Evolutionary conservation across 768 basidiomycete species (phyloP).

Genomic region (Xerocomellus intermedius): DNA sequence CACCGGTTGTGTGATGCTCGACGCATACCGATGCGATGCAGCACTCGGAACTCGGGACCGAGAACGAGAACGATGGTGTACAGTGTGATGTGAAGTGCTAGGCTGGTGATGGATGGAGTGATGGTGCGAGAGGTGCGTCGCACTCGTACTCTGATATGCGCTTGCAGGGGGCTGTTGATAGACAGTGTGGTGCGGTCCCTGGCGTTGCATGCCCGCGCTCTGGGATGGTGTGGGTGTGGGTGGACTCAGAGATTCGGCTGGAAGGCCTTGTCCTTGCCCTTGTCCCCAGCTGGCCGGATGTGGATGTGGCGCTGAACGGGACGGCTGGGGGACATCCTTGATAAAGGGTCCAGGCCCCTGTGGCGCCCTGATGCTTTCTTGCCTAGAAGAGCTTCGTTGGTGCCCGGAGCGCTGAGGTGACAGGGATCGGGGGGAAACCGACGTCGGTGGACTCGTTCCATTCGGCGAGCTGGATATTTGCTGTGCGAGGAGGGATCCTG

Average conservation of each 20-base stretch:
- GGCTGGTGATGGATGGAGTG: slow-evolving; percentile 11
- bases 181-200: slow-evolving; percentile 17
- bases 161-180: slow-evolving; percentile 8
- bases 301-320: slow-evolving; percentile 20
- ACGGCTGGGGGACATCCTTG: slow-evolving; percentile 20
- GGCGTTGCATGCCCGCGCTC: slow-evolving; percentile 13
- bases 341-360: slow-evolving; percentile 14
- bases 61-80: slow-evolving; percentile 23
- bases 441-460: slow-evolving; percentile 8
- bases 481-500: slow-evolving; percentile 10
- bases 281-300: slow-evolving; percentile 7
- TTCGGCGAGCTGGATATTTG: slow-evolving; percentile 5
- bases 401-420: slow-evolving; percentile 18
- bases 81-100: slow-evolving; percentile 16
- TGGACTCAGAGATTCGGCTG: slow-evolving; percentile 1
- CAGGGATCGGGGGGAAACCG: slow-evolving; percentile 16
- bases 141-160: slow-evolving; percentile 12
- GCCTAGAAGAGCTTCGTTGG: slow-evolving; percentile 19
- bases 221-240: slow-evolving; percentile 4
- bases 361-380: slow-evolving; percentile 15
- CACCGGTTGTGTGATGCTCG: slow-evolving; percentile 24
- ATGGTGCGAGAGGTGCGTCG: slow-evolving; percentile 13
- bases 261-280: slow-evolving; percentile 3
- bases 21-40: slow-evolving; percentile 31
- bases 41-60: slow-evolving; percentile 30